A percentile compares a stretch with the other conserved stretches of the same genome.
These are phyloP conservation scores for Stevia rebaudiana DNA, from an alignment of 140 eudicot species.

Conservation along the genomic window DNA sequence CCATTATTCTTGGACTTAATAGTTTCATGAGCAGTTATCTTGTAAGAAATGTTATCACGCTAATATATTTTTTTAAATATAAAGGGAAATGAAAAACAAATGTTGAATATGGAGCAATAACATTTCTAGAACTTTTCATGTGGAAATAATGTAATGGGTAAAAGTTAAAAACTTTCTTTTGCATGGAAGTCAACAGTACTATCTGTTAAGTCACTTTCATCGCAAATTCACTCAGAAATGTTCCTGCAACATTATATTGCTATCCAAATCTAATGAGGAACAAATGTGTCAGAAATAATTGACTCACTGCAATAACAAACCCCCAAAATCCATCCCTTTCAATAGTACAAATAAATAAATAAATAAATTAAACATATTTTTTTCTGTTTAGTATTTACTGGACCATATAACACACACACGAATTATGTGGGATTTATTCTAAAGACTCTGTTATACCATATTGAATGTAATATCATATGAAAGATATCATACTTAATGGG, in stretches of 20 bases:
- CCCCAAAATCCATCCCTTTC: not conserved
- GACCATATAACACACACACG: not conserved
- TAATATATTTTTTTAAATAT: no score
- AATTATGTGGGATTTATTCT: slow-evolving; percentile 32
- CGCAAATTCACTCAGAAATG: slow-evolving; percentile 15
- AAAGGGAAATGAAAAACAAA: not conserved
- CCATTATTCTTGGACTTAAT: no score
- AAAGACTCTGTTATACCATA: slow-evolving; percentile 73
- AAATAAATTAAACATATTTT: not conserved
- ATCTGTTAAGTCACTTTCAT: slow-evolving; percentile 6
- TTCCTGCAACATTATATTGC: not conserved
- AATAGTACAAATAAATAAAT: not conserved
- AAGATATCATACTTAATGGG: slow-evolving; percentile 77
- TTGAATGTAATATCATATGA: slow-evolving; percentile 74
- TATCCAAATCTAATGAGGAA: slow-evolving; percentile 2
- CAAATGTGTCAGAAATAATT: not conserved
- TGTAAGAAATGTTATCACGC: no score
- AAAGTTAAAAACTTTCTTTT: not conserved
- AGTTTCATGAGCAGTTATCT: no score
- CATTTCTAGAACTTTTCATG: not conserved
- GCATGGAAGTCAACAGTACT: slow-evolving; percentile 5
- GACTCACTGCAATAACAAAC: not conserved
- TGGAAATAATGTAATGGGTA: no score
- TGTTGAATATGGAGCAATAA: not conserved
- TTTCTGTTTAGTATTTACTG: not conserved